A percentile compares a stretch with the other conserved stretches of the same genome.
phyloP scores from a whole-genome alignment of 768 basidiomycete genomes.

The Podaxis rugospora region DNA sequence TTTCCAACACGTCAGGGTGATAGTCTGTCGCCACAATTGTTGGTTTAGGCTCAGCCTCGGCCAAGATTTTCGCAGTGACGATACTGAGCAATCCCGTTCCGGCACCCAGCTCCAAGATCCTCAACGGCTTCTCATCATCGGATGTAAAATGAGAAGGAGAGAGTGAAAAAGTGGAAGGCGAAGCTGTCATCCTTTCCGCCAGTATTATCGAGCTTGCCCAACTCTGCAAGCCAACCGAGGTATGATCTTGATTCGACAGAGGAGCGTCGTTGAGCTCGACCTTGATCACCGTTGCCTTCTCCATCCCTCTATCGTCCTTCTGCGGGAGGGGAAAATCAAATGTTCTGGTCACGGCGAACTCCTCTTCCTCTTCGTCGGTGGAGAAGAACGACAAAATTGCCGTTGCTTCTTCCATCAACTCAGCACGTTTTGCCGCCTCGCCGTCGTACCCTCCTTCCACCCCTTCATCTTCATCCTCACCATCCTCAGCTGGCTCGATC shows the following conservation, averaged over 20 bases:
- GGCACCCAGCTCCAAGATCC: conserved; percentile 78
- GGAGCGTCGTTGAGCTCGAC: conserved; percentile 71
- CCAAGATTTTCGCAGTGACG: conserved; percentile 40
- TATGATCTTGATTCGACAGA: conserved; percentile 61
- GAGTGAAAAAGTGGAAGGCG: conserved; percentile 34
- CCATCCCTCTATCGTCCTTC: conserved; percentile 6
- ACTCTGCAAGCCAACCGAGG: conserved; percentile 78
- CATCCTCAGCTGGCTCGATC: conserved; percentile 21
- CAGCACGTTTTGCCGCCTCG: conserved; percentile 36
- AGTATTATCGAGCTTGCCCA: conserved; percentile 80
- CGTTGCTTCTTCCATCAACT: conserved; percentile 53
- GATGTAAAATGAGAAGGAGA: conserved; percentile 4
- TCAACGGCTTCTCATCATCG: conserved; percentile 18
- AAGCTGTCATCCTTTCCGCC: conserved; percentile 53
- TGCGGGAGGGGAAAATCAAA: conserved; percentile 41
- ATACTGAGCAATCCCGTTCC: conserved; percentile 85
- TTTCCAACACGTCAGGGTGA: conserved; percentile 69
- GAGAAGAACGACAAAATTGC: conserved; percentile 51
- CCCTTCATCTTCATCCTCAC: conserved; percentile 2
- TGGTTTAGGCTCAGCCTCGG: conserved; percentile 15
- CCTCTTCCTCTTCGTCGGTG: conserved; percentile 35
- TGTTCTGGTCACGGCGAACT: conserved; percentile 42
- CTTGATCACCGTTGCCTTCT: conserved; percentile 22
- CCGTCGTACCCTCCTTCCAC: conserved; percentile 17
- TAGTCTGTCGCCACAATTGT: conserved; percentile 71